Evolutionary conservation across 805 yeast genomes (phyloP).

Genomic region (Huiozyma naganishii): DNA sequence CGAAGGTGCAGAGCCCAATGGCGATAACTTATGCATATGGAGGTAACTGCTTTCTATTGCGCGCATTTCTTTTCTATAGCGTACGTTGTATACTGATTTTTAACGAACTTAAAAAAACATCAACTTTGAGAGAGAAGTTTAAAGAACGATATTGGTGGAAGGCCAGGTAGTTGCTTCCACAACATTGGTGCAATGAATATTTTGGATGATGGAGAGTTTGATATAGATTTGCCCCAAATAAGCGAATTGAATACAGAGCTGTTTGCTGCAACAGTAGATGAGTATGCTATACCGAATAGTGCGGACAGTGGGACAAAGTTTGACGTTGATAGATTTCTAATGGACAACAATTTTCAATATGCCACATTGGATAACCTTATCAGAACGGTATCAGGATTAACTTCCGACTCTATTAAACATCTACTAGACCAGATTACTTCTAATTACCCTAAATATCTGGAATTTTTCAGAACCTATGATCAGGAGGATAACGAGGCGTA

Average conservation of each 20-base stretch:
- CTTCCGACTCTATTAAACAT: slow-evolving; percentile 17
- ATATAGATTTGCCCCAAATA: slow-evolving; percentile 18
- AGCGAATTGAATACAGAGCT: slow-evolving; percentile 21
- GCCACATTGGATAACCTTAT: slow-evolving; percentile 22
- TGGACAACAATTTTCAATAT: slow-evolving; percentile 25
- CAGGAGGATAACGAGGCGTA: slow-evolving; percentile 13
- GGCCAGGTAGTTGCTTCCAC: no score
- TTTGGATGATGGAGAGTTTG: slow-evolving; percentile 14
- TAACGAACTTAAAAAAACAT: no score
- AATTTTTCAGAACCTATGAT: slow-evolving; percentile 18
- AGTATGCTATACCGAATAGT: slow-evolving; percentile 1
- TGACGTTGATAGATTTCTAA: slow-evolving; percentile 21
- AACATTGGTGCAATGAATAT: no score
- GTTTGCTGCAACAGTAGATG: slow-evolving; percentile 15
- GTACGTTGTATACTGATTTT: no score
- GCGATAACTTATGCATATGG: no score
- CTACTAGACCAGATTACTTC: slow-evolving; percentile 18
- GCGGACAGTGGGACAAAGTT: slow-evolving; percentile 5
- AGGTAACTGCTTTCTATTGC: no score
- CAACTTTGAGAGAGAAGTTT: no score
- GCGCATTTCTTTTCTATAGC: no score
- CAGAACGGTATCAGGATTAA: slow-evolving; percentile 15
- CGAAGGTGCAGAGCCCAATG: no score
- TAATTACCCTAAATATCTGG: slow-evolving; percentile 18
- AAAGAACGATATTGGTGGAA: no score